These are phyloP conservation scores for Xerocomus potaroensis DNA, from an alignment of 768 basidiomycete genomes.

Conservation along the genomic window DNA sequence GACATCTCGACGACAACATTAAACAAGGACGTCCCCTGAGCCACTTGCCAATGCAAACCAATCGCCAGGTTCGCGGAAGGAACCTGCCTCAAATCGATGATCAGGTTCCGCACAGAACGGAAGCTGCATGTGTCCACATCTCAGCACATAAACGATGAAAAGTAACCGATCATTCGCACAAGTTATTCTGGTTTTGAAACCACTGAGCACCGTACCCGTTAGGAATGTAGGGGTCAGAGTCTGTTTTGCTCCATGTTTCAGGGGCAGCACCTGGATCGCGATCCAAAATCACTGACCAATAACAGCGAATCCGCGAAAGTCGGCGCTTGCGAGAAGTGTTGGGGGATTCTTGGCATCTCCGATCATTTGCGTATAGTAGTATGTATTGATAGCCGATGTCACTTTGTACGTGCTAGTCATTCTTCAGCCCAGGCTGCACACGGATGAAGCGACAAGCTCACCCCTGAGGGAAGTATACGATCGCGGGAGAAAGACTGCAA, in stretches of 20 bases:
- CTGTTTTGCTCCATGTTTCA: constrained; percentile 29
- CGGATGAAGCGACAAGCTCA: constrained; percentile 16
- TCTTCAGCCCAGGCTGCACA: neutral
- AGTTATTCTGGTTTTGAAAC: constrained; percentile 24
- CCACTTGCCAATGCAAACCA: constrained; percentile 82
- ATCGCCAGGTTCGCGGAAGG: constrained; percentile 51
- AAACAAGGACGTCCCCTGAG: constrained; percentile 69
- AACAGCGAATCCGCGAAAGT: constrained; percentile 66
- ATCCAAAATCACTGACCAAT: constrained; percentile 46
- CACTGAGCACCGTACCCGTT: constrained; percentile 36
- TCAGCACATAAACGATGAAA: neutral
- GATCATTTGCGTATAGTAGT: constrained; percentile 75
- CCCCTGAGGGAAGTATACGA: constrained; percentile 76
- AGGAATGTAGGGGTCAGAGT: constrained; percentile 69
- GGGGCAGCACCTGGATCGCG: neutral
- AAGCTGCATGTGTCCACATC: constrained; percentile 37
- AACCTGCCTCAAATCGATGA: constrained; percentile 61
- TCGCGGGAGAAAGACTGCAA: constrained; percentile 47
- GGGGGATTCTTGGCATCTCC: constrained; percentile 70
- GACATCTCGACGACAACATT: constrained; percentile 75
- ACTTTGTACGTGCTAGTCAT: constrained; percentile 57
- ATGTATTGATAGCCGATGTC: constrained; percentile 59
- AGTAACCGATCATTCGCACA: constrained; percentile 6
- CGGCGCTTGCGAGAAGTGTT: constrained; percentile 55
- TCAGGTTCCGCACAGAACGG: constrained; percentile 69